Percentiles rank a stretch among this genome's conserved stretches.
These are phyloP conservation scores for Coemansia asiatica DNA, from an alignment of 192 early-diverging fungal genomes.

Conservation along the genomic window DNA sequence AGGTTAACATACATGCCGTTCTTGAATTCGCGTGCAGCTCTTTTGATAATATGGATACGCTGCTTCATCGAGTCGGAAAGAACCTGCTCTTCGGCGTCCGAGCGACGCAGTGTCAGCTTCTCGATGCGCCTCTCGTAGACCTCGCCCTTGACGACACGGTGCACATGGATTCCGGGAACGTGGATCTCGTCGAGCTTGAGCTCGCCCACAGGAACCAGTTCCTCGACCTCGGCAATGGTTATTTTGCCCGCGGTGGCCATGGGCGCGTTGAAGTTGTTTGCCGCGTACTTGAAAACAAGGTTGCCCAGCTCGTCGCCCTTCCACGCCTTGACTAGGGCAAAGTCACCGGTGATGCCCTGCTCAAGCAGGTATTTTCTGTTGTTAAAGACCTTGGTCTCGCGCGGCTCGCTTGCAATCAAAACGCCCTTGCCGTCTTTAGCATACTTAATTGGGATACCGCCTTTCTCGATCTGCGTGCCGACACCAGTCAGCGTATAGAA, in stretches of 20 bases:
- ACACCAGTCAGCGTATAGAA: conserved; percentile 72
- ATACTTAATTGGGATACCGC: conserved; percentile 77
- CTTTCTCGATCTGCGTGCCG: conserved; percentile 69
- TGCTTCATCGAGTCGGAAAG: conserved; percentile 44
- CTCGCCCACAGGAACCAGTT: conserved; percentile 70
- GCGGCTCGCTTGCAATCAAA: conserved; percentile 60
- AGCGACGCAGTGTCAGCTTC: conserved; percentile 58
- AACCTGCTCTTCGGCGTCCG: conserved; percentile 29
- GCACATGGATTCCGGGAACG: conserved; percentile 71
- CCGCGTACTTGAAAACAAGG: conserved; percentile 68
- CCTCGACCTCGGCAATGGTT: conserved; percentile 78
- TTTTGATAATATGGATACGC: conserved; percentile 70
- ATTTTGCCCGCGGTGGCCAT: conserved; percentile 74
- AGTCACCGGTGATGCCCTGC: conserved; percentile 73
- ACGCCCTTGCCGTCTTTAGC: conserved; percentile 43
- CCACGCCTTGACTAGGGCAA: conserved; percentile 80
- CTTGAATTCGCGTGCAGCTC: conserved; percentile 77
- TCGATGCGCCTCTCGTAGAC: conserved; percentile 75
- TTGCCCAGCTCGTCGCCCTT: conserved; percentile 80
- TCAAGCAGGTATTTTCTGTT: conserved; percentile 75
- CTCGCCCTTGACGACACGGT: conserved; percentile 70
- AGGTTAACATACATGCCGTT: conserved; percentile 74
- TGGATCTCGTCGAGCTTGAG: conserved; percentile 72
- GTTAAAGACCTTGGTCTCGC: conserved; percentile 68
- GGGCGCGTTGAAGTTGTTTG: conserved; percentile 76